These are phyloP conservation scores for Boletus huronensis DNA, from an alignment of 768 basidiomycete species.

Conservation along the genomic window DNA sequence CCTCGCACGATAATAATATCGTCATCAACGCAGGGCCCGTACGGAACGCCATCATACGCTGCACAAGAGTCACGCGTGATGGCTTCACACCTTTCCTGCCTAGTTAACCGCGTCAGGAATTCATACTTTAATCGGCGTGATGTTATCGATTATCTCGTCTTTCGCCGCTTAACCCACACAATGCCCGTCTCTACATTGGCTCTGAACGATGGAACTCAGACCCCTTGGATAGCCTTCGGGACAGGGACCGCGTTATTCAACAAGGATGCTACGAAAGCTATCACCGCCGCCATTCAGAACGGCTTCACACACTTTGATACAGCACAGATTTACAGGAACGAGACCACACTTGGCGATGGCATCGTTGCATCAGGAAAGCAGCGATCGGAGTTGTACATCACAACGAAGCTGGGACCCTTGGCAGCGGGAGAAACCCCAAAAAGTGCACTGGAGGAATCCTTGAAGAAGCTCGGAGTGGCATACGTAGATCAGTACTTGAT, in stretches of 20 bases:
- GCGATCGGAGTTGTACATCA: conserved; percentile 57
- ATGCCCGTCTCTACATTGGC: conserved; percentile 33
- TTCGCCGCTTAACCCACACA: conserved; percentile 2
- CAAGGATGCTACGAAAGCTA: conserved; percentile 39
- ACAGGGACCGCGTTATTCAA: conserved; percentile 52
- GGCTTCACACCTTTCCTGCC: neutral
- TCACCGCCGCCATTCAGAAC: conserved; percentile 48
- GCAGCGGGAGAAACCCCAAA: conserved; percentile 44
- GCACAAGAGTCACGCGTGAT: too few species aligned
- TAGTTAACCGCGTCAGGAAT: conserved; percentile 7
- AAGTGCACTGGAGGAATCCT: conserved; percentile 47
- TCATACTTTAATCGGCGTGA: conserved; percentile 10
- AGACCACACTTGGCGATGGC: conserved; percentile 48
- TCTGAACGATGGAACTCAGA: conserved; percentile 52
- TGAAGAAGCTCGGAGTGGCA: conserved; percentile 51
- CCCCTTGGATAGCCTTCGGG: conserved; percentile 61
- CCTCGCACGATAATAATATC: too few species aligned
- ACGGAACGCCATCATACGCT: too few species aligned
- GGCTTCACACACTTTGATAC: conserved; percentile 62
- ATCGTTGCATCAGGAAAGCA: conserved; percentile 48
- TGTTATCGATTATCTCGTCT: too few species aligned
- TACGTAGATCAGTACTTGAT: conserved; percentile 65
- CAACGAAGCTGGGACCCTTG: conserved; percentile 47
- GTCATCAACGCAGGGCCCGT: too few species aligned
- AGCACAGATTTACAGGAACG: conserved; percentile 59